Conservation (phyloP, 305 asterid species). For the Solanum chacoense region DNA sequence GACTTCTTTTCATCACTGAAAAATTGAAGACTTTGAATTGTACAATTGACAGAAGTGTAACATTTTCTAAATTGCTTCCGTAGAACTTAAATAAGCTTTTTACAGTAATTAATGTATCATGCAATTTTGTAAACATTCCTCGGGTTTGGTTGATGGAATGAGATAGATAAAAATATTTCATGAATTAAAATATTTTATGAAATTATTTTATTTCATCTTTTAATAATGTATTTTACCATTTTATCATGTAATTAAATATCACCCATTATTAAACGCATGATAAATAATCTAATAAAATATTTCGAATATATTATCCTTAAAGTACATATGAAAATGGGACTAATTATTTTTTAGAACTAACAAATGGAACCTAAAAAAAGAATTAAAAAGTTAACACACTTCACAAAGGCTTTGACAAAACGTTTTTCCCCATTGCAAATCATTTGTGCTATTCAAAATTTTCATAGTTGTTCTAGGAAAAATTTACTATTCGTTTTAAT, state of each 20-base stretch:
- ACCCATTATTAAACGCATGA: no score
- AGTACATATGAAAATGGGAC: neutral
- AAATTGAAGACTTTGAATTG: neutral
- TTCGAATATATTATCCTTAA: neutral
- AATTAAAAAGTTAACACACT: neutral
- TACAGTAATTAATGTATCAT: neutral
- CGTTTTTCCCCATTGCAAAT: neutral
- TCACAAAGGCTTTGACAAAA: neutral
- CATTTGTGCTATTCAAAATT: neutral
- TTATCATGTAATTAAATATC: neutral
- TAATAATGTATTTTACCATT: no score
- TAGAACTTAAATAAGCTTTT: neutral
- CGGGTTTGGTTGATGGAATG: neutral
- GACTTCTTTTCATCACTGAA: neutral
- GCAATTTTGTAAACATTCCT: neutral
- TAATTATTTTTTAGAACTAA: neutral
- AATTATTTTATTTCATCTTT: neutral
- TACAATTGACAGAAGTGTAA: neutral
- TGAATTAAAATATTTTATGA: no score
- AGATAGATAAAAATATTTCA: no score
- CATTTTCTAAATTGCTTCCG: neutral
- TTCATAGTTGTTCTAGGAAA: neutral
- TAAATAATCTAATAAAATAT: no score
- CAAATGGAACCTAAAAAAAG: neutral
- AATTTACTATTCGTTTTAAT: no score